These are phyloP conservation scores for Tolypocladium album DNA, from an alignment of 2,329 filamentous ascomycete species.

Conservation along the genomic window DNA sequence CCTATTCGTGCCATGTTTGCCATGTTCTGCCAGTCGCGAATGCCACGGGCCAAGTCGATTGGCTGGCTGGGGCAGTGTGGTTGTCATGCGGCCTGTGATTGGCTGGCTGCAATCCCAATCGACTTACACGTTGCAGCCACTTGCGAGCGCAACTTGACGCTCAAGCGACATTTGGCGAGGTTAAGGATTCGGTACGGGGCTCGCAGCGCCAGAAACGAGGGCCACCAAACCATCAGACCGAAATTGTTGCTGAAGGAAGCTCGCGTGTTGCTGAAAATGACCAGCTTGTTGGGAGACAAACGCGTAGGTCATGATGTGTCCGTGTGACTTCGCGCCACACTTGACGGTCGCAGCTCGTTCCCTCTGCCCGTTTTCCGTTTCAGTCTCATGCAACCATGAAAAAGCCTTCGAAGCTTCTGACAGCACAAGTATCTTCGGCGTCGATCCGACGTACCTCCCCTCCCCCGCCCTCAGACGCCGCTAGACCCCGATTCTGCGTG, in stretches of 20 bases:
- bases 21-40: background rate
- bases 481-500: conserved; percentile 4
- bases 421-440: background rate
- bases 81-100: conserved; percentile 3
- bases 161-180: background rate
- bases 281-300: background rate
- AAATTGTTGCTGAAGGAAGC: background rate
- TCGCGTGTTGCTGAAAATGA: no score
- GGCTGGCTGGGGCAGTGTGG: conserved; percentile 5
- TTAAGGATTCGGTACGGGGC: background rate
- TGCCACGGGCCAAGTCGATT: conserved; percentile 1
- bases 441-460: background rate
- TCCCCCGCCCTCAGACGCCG: background rate
- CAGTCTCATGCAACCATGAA: background rate
- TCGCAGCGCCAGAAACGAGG: background rate
- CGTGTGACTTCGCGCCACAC: background rate
- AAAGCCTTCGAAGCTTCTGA: background rate
- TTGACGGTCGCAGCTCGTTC: background rate
- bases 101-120: background rate
- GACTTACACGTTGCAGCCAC: background rate
- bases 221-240: background rate
- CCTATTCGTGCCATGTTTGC: background rate
- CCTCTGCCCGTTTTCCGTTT: background rate
- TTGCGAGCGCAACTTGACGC: background rate
- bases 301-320: background rate